Evolutionary conservation across 495 filamentous ascomycete genomes (phyloP), one percentile per base, ranked within the genome.

Genomic region (Beverwykella pulmonaria): DNA sequence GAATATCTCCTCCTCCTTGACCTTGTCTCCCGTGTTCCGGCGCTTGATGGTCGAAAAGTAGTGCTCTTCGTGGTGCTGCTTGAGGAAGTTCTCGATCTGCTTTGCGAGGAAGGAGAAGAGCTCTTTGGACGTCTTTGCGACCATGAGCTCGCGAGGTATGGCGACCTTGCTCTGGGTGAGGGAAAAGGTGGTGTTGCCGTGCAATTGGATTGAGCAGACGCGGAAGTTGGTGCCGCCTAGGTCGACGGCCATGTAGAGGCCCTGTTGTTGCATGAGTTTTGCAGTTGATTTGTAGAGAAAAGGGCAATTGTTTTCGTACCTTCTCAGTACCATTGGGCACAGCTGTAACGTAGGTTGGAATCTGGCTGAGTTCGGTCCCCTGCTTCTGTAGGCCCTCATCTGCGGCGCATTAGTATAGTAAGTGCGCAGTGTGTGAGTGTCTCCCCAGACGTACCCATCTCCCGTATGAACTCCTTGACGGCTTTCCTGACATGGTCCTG

Each of bases 281-380:
- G 52, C 58, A 10, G 65, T 59, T 26, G 27, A 25, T 41, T 1
- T 9, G 10, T 29, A 30, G 36, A 15, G 32, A 46, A 14, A 20
- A 34, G 6, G 23, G n/a, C 27, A 9, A n/a, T n/a, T 46, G n/a
- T 59, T 48, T 2, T 58, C 34, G 44, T 72, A 89, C 88, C 87
- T 97, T 96, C 74, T 98, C 94, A 1, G 93, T 97, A 67, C 94
- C 94, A 85, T 98, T 96, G 68, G 94, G 95, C 2, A 98, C 95
- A 10, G 84, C 87, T 1, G 94, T 97, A 41, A 98, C 93, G 75
- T 93, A 98, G 23, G 94, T 96, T 0, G 94, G 94, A 71, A 98
- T 98, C 80, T 98, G 95, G 77, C 87, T 91, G 83, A 98, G 78
- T 58, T 88, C 90, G 2, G 90, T 86, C 50, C 88, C 88, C 71